Percentiles rank a stretch among this genome's conserved stretches.
Evolutionary conservation across 805 yeast species (phyloP).

Genomic region (Nakazawaea wyomingensis): DNA sequence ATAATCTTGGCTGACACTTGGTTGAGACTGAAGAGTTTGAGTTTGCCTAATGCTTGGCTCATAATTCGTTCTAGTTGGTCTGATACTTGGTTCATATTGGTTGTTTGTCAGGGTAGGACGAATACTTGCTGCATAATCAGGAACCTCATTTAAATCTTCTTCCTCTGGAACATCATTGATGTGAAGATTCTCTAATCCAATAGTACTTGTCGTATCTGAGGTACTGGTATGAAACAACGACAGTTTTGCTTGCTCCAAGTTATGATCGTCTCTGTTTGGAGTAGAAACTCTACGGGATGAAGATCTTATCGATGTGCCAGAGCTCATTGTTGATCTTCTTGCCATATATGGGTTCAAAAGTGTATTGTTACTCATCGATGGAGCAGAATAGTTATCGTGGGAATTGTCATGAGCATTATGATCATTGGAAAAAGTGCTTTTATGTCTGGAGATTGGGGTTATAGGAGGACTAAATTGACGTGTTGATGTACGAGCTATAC

Average conservation of each 20-base stretch:
- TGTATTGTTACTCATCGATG: slow-evolving; percentile 7
- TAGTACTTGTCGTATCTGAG: background rate
- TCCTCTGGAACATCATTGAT: slow-evolving; percentile 9
- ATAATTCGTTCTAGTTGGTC: slow-evolving; percentile 31
- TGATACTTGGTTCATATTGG: slow-evolving; percentile 26
- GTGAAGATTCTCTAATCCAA: background rate
- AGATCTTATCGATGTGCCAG: background rate
- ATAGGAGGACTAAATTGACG: slow-evolving; percentile 2
- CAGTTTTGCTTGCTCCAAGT: background rate
- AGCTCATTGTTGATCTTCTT: slow-evolving; percentile 4
- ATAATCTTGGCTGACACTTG: background rate
- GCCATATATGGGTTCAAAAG: slow-evolving; percentile 3
- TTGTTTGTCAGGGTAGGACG: slow-evolving; percentile 8
- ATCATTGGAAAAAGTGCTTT: background rate
- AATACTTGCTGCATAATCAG: slow-evolving; percentile 1
- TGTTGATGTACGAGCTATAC: background rate
- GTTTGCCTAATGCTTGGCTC: background rate
- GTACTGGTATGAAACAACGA: background rate
- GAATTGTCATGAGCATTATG: background rate
- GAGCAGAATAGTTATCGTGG: background rate
- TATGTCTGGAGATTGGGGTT: slow-evolving; percentile 3
- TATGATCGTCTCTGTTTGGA: background rate
- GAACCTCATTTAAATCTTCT: slow-evolving; percentile 32
- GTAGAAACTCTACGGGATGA: background rate
- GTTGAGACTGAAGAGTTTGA: background rate